These are phyloP conservation scores for Phytophthora kernoviae DNA, from an alignment of 352 stramenopile species.

Conservation along the genomic window DNA sequence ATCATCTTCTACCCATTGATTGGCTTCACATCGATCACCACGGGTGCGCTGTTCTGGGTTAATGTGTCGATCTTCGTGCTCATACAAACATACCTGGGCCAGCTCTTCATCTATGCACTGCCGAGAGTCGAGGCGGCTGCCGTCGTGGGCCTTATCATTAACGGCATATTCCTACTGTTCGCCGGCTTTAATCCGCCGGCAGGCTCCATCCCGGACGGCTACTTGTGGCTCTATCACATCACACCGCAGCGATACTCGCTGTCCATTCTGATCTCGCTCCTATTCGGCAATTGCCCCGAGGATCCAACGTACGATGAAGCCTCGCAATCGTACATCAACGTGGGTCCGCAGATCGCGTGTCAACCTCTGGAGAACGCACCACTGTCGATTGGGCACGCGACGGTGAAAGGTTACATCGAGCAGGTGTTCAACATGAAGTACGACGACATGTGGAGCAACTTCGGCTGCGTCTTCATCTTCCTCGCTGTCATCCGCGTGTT, in stretches of 20 bases:
- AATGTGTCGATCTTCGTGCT: constrained; percentile 21
- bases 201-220: constrained; percentile 32
- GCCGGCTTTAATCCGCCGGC: constrained; percentile 54
- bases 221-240: constrained; percentile 46
- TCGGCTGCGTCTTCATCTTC: constrained; percentile 29
- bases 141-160: constrained; percentile 33
- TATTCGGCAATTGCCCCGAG: constrained; percentile 27
- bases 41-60: constrained; percentile 25
- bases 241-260: constrained; percentile 33
- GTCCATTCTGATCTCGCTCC: constrained; percentile 20
- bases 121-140: constrained; percentile 22
- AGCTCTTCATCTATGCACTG: constrained; percentile 7
- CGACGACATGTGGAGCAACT: constrained; percentile 30
- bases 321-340: constrained; percentile 16
- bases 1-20: constrained; percentile 27
- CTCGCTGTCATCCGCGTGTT: constrained; percentile 33
- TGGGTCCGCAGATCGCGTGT: constrained; percentile 30
- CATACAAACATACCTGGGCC: constrained; percentile 14
- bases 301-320: constrained; percentile 23
- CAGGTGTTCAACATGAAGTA: constrained; percentile 18
- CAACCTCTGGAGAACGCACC: constrained; percentile 34
- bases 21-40: constrained; percentile 29
- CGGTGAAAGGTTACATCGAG: constrained; percentile 39
- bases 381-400: constrained; percentile 20
- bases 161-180: constrained; percentile 60